A percentile compares a stretch with the other conserved stretches of the same genome.
These are phyloP conservation scores for Gossypium aridum DNA, from an alignment of 441 rosid species.

Conservation along the genomic window DNA sequence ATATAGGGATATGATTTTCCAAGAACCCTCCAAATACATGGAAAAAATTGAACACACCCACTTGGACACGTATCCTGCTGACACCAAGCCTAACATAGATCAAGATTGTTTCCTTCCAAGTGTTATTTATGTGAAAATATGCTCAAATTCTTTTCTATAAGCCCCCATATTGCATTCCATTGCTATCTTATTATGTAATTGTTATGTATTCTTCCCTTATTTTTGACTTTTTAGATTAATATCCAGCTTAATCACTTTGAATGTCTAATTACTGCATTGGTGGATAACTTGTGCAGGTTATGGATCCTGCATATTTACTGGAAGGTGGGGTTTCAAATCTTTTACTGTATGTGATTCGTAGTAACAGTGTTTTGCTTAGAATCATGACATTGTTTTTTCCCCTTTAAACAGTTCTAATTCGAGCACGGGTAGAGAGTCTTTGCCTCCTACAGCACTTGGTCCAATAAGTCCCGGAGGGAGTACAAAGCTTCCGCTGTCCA, in stretches of 20 bases:
- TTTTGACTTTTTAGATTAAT: background rate
- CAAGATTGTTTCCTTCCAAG: background rate
- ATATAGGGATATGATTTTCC: background rate
- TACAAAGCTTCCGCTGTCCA: slow-evolving; percentile 24
- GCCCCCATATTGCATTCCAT: background rate
- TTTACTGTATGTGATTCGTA: background rate
- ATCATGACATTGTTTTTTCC: background rate
- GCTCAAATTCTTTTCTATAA: background rate
- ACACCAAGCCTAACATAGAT: background rate
- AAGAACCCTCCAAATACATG: background rate
- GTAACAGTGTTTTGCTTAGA: background rate
- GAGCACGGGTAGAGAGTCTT: slow-evolving; percentile 25
- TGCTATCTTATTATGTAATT: background rate
- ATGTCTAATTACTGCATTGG: background rate
- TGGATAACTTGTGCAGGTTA: slow-evolving; percentile 36
- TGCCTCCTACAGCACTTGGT: slow-evolving; percentile 52
- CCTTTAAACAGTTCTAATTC: slow-evolving; percentile 45
- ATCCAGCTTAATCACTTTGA: background rate
- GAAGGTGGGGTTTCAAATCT: slow-evolving; percentile 48
- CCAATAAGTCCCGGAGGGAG: slow-evolving; percentile 58
- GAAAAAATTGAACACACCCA: background rate
- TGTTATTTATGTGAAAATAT: background rate
- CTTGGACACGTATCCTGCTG: background rate
- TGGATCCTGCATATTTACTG: slow-evolving; percentile 47
- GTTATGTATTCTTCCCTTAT: background rate